A percentile compares a stretch with the other conserved stretches of the same genome.
Conservation (phyloP, 2,329 filamentous ascomycete species). For the Orbilia brochopaga region DNA sequence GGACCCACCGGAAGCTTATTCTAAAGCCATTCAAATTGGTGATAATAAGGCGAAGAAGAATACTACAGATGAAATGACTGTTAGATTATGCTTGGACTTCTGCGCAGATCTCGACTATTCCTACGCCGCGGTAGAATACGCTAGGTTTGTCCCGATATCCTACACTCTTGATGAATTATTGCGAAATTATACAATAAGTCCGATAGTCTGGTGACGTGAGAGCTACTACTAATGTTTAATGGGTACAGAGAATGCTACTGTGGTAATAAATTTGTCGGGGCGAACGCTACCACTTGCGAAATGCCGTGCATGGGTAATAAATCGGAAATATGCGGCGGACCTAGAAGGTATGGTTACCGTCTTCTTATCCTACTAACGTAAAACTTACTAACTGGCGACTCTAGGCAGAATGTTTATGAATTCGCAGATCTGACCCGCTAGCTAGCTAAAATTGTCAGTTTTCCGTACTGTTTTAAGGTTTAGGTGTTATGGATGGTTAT, state of each 20-base stretch:
- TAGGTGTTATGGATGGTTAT: too few species aligned
- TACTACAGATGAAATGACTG: slow-evolving; percentile 27
- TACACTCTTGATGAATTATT: too few species aligned
- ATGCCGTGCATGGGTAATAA: slow-evolving; percentile 29
- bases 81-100: slow-evolving; percentile 16
- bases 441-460: too few species aligned
- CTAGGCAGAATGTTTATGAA: slow-evolving; percentile 41
- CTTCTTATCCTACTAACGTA: neutral
- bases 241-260: slow-evolving; percentile 34
- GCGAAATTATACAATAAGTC: neutral
- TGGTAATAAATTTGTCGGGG: slow-evolving; percentile 16
- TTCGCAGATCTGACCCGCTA: slow-evolving; percentile 1
- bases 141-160: too few species aligned
- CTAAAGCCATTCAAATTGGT: slow-evolving; percentile 13
- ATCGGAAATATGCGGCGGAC: slow-evolving; percentile 32
- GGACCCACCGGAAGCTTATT: slow-evolving; percentile 10
- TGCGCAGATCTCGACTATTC: slow-evolving; percentile 13
- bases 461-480: too few species aligned
- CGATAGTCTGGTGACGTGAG: neutral
- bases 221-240: too few species aligned
- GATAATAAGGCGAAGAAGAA: slow-evolving; percentile 19
- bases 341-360: slow-evolving; percentile 10
- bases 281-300: slow-evolving; percentile 3
- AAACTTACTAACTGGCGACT: slow-evolving; percentile 3
- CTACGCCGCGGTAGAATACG: slow-evolving; percentile 18